Percentiles rank a stretch among this genome's conserved stretches.
Conservation (phyloP, 352 stramenopile species). For the Globisporangium splendens region DNA sequence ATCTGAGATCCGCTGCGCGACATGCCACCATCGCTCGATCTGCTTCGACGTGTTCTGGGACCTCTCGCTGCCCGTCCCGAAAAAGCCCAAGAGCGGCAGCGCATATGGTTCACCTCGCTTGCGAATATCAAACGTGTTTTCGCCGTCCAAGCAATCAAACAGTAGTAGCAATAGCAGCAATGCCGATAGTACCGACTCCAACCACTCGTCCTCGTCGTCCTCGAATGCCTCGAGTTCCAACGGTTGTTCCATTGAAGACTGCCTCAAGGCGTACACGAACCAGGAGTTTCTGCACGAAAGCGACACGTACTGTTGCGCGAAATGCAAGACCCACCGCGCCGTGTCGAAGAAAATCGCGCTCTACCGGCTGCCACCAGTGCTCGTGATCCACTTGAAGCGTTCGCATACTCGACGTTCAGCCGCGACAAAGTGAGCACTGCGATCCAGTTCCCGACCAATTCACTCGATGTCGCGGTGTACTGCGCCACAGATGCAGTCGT, state of each 20-base stretch:
- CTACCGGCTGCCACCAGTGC: slow-evolving; percentile 72
- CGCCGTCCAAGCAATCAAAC: slow-evolving; percentile 11
- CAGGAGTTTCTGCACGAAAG: slow-evolving; percentile 58
- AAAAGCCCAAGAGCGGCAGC: slow-evolving; percentile 43
- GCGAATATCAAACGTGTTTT: slow-evolving; percentile 36
- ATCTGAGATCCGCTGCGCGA: slow-evolving; percentile 71
- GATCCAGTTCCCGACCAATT: slow-evolving; percentile 65
- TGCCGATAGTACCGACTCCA: neutral
- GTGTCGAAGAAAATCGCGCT: slow-evolving; percentile 76
- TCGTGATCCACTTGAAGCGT: slow-evolving; percentile 90
- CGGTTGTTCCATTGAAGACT: slow-evolving; percentile 59
- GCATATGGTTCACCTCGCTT: slow-evolving; percentile 11
- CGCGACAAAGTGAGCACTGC: slow-evolving; percentile 71
- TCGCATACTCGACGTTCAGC: slow-evolving; percentile 76
- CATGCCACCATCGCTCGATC: slow-evolving; percentile 63
- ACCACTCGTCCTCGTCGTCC: neutral
- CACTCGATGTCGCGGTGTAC: slow-evolving; percentile 25
- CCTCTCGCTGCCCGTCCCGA: slow-evolving; percentile 65
- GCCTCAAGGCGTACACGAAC: slow-evolving; percentile 67
- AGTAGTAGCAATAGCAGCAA: slow-evolving; percentile 1
- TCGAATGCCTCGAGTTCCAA: neutral
- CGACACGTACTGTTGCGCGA: slow-evolving; percentile 70
- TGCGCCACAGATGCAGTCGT: slow-evolving; percentile 23
- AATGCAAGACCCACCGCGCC: slow-evolving; percentile 68
- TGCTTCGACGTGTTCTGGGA: slow-evolving; percentile 89